Conservation (phyloP, 2,329 filamentous ascomycete genomes). For the Pleurostoma richardsiae region DNA sequence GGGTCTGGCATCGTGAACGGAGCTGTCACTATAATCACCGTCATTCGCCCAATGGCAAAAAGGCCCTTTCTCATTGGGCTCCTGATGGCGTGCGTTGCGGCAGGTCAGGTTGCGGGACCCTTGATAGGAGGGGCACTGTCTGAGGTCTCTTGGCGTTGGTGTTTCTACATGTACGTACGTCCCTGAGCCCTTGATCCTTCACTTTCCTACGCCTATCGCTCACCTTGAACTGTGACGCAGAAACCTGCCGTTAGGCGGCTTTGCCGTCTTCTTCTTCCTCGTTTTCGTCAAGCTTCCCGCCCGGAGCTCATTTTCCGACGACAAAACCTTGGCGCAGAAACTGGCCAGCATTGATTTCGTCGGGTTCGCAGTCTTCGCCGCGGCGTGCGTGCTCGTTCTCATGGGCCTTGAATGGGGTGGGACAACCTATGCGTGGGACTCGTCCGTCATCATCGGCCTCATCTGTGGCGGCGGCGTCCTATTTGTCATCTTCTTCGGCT, state of each 20-base stretch:
- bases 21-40: not conserved
- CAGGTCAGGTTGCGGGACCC: not conserved
- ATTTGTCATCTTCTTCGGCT: not conserved
- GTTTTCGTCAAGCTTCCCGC: slow-evolving; percentile 5
- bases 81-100: not conserved
- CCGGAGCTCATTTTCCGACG: slow-evolving; percentile 1
- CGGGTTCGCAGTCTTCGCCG: not conserved
- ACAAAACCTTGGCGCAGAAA: not conserved
- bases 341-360: not conserved
- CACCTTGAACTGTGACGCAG: not conserved
- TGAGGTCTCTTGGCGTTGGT: not conserved
- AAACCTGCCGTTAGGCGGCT: not conserved
- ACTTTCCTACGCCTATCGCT: too few relatives aligned
- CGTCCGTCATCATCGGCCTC: not conserved
- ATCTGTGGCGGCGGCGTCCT: not conserved
- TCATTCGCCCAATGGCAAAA: not conserved
- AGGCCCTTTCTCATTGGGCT: not conserved
- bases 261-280: not conserved
- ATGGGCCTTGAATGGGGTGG: slow-evolving; percentile 1
- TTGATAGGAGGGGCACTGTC: not conserved
- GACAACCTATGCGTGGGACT: not conserved
- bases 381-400: not conserved
- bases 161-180: slow-evolving; percentile 1
- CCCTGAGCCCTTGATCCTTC: too few relatives aligned
- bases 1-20: not conserved